phyloP scores from a whole-genome alignment of 2,329 filamentous ascomycete species.

The Ophiostoma quercus region DNA sequence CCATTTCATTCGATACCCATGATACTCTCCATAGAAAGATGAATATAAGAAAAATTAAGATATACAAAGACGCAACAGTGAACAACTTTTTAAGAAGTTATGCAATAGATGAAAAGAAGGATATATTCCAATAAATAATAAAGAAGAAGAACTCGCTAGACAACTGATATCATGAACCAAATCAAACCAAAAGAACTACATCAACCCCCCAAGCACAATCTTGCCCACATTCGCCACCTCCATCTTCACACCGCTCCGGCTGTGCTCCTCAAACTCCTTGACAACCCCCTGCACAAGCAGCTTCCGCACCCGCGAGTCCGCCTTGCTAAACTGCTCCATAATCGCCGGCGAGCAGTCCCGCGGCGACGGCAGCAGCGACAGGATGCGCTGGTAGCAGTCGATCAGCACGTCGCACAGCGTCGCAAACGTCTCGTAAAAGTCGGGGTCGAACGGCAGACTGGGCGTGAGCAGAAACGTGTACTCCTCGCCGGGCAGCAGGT shows the following conservation, averaged over 20 bases:
- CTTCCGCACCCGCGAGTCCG: constrained; percentile 79
- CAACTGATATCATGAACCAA: constrained; percentile 3
- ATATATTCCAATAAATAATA: not conserved
- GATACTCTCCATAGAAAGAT: not conserved
- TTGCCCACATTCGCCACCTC: constrained; percentile 84
- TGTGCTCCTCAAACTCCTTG: constrained; percentile 88
- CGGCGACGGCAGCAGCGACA: constrained; percentile 69
- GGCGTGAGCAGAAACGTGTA: constrained; percentile 89
- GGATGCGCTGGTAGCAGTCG: constrained; percentile 78
- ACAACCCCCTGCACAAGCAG: constrained; percentile 82
- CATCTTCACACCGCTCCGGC: constrained; percentile 64
- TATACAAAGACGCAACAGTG: not conserved
- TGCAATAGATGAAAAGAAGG: too few species aligned
- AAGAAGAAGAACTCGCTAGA: not conserved
- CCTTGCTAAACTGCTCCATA: constrained; percentile 83
- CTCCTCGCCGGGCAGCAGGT: constrained; percentile 74
- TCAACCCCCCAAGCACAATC: constrained; percentile 80
- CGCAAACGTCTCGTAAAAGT: constrained; percentile 94
- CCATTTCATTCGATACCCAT: too few species aligned
- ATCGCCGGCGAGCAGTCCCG: constrained; percentile 64
- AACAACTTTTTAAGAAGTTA: too few species aligned
- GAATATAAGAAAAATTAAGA: not conserved
- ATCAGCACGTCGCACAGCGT: constrained; percentile 94
- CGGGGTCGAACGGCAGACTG: constrained; percentile 86
- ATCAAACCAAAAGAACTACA: constrained; percentile 42